Conservation (phyloP, 1,139 yeast genomes). For the Kluyveromyces sp. region DNA sequence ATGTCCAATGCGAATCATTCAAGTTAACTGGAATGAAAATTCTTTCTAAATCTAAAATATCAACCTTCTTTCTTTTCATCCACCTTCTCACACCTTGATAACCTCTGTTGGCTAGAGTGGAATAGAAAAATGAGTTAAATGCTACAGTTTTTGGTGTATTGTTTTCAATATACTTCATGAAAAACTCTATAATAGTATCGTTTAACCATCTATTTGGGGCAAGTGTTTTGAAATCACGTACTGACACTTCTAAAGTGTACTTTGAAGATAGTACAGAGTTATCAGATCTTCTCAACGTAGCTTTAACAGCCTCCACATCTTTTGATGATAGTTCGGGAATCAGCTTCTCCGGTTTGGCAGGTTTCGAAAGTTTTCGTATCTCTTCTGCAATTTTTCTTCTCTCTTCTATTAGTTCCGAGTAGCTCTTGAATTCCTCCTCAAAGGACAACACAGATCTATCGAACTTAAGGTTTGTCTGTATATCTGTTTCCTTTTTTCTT, state of each 20-base stretch:
- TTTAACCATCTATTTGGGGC: constrained; percentile 76
- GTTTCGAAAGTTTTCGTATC: constrained; percentile 27
- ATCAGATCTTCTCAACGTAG: constrained; percentile 32
- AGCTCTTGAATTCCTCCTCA: constrained; percentile 34
- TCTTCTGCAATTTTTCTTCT: constrained; percentile 34
- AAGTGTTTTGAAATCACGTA: constrained; percentile 64
- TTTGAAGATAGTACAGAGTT: constrained; percentile 34
- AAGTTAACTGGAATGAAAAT: constrained; percentile 81
- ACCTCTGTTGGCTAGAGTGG: constrained; percentile 64
- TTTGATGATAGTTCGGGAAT: constrained; percentile 28
- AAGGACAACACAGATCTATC: constrained; percentile 23
- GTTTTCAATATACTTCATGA: constrained; percentile 48
- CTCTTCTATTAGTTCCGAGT: constrained; percentile 37
- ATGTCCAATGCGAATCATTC: constrained; percentile 85
- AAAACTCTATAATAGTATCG: constrained; percentile 83
- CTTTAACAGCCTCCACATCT: constrained; percentile 33
- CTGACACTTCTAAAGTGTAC: constrained; percentile 52
- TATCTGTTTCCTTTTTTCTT: constrained; percentile 16
- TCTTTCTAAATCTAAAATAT: constrained; percentile 54
- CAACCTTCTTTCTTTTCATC: constrained; percentile 77
- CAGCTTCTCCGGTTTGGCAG: constrained; percentile 16
- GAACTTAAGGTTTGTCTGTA: constrained; percentile 20
- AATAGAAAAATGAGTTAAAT: constrained; percentile 83
- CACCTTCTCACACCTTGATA: constrained; percentile 78
- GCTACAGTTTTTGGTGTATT: constrained; percentile 40